Conservation (phyloP, 495 filamentous ascomycete genomes). For the Penicillium tannophilum region DNA sequence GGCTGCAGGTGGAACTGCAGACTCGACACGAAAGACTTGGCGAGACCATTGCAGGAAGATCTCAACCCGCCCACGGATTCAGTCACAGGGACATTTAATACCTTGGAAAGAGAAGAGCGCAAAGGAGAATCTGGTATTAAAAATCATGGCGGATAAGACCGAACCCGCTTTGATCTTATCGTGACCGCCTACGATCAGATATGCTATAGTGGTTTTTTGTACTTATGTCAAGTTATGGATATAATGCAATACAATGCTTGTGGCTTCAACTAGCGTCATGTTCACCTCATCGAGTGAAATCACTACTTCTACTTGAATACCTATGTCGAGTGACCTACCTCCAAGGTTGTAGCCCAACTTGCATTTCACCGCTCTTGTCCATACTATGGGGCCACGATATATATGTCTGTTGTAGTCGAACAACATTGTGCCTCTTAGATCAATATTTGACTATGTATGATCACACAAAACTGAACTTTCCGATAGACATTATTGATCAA, state of each 20-base stretch:
- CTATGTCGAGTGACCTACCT: too few species aligned
- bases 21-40: constrained; percentile 36
- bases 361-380: too few species aligned
- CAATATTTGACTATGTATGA: too few species aligned
- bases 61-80: constrained; percentile 11
- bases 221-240: too few species aligned
- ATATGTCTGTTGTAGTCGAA: background rate
- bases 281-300: too few species aligned
- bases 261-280: background rate
- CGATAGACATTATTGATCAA: too few species aligned
- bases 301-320: too few species aligned
- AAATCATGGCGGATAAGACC: constrained; percentile 28
- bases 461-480: too few species aligned
- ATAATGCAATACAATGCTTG: too few species aligned
- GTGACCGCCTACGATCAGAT: constrained; percentile 7
- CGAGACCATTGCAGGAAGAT: constrained; percentile 31
- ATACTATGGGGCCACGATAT: too few species aligned
- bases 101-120: constrained; percentile 4
- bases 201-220: background rate
- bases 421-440: too few species aligned
- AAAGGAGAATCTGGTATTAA: constrained; percentile 12
- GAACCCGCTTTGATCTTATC: constrained; percentile 16
- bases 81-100: constrained; percentile 12
- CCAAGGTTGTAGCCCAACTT: too few species aligned
- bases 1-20: constrained; percentile 45